A percentile compares a stretch with the other conserved stretches of the same genome.
Evolutionary conservation across 768 basidiomycete genomes (phyloP).

Genomic region (Trametes maxima): DNA sequence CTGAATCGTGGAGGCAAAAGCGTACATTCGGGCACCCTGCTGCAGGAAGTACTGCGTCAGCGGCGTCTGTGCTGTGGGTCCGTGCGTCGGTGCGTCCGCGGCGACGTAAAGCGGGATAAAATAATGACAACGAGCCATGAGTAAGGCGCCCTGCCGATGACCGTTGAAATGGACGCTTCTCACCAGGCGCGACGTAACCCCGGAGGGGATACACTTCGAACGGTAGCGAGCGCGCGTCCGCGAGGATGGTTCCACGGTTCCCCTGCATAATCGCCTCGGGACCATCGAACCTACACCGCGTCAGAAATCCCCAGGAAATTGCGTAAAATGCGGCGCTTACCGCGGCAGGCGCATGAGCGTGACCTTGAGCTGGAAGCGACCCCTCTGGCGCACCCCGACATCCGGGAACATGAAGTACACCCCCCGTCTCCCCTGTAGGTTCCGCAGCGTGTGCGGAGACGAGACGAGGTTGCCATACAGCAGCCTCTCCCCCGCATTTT

Average conservation of each 20-base stretch:
- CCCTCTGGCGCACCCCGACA: constrained; percentile 80
- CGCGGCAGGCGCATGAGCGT: constrained; percentile 73
- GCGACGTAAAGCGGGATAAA: constrained; percentile 3
- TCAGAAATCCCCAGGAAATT: neutral
- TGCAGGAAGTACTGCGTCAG: constrained; percentile 60
- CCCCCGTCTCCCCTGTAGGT: constrained; percentile 79
- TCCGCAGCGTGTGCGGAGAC: constrained; percentile 76
- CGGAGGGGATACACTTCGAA: constrained; percentile 79
- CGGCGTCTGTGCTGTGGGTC: constrained; percentile 45
- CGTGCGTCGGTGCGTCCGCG: constrained; percentile 12
- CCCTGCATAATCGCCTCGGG: constrained; percentile 51
- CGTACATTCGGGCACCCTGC: constrained; percentile 60
- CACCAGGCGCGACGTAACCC: constrained; percentile 81
- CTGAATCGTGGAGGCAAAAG: constrained; percentile 42
- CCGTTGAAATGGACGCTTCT: constrained; percentile 33
- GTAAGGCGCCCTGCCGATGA: constrained; percentile 14
- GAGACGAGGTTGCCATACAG: constrained; percentile 88
- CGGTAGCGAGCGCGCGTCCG: constrained; percentile 67
- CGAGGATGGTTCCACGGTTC: constrained; percentile 65
- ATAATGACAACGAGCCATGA: constrained; percentile 16
- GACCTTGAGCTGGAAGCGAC: constrained; percentile 74
- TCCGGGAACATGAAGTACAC: constrained; percentile 91
- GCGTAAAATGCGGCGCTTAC: constrained; percentile 47
- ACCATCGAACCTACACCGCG: constrained; percentile 46
- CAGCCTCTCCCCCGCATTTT: constrained; percentile 54